Evolutionary conservation across 2,329 filamentous ascomycete species (phyloP), one percentile per base, ranked within the genome.

Genomic region (Xylaria hypoxylon): DNA sequence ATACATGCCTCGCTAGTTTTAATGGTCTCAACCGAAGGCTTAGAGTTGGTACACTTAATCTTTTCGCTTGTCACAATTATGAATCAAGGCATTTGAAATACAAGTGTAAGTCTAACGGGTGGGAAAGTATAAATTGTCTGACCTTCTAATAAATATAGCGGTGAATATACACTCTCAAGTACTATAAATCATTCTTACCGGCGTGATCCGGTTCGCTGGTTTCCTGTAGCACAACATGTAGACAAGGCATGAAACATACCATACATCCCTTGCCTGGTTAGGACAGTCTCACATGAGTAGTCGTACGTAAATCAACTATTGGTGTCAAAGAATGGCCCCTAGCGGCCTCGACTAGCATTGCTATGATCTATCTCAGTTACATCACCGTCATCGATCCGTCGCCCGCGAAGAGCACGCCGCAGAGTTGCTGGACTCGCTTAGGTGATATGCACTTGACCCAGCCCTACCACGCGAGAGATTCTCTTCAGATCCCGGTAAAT

Each of bases 401-500:
- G 58, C 38, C 11, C 28, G 61, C 11, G 65, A 62, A 26, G 64
- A 64, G 35, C 62, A 69, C n/a, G 50, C 59, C 11, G 59, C 58
- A n/a, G 68, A 65, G 42, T 50, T 60, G 35, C 47, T 64, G 59
- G 55, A 55, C 50, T 63, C 53, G 13, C 59, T 68, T 51, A 70
- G 5, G 53, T 62, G 64, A 35, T 68, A 65, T n/a, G 40, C 38
- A 48, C 56, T 62, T 19, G 50, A 24, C 22, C 56, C 47, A 13
- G 40, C 45, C 56, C 68, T 60, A 31, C n/a, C 45, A 17, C 28
- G 59, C 10, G 67, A 31, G 17, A 69, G 50, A 11, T 65, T 57
- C 40, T 66, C 67, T 56, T 71, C 64, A 2, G 59, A 65, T 17
- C 59, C 62, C 5, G 64, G 57, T 19, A 71, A 19, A 26, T 69